Evolutionary conservation across 208 protist species (phyloP).

Genomic region (Histomonas meleagridis): DNA sequence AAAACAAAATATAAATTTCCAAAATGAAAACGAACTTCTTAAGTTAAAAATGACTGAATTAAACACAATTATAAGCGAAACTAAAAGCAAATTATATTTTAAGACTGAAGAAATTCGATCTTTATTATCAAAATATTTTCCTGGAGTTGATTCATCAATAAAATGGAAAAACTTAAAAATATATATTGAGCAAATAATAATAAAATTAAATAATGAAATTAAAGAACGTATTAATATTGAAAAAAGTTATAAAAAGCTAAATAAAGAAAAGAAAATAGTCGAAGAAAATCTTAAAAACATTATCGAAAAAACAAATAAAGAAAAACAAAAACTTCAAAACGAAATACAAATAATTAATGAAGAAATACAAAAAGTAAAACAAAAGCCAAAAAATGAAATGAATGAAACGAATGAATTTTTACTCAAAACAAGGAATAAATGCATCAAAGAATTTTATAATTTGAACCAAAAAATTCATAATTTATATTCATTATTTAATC

Average conservation of each 20-base stretch:
- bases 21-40: neutral
- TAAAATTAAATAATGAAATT: neutral
- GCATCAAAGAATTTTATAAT: no score
- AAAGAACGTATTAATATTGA: neutral
- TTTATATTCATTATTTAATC: no score
- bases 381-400: no score
- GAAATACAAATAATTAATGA: neutral
- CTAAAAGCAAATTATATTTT: neutral
- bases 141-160: neutral
- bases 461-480: no score
- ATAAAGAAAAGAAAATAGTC: neutral
- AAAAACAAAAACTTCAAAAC: neutral
- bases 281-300: neutral
- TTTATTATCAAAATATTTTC: neutral
- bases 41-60: neutral
- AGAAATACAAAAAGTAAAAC: neutral
- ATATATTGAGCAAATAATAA: neutral
- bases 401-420: no score
- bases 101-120: neutral
- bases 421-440: no score
- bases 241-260: neutral
- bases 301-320: neutral
- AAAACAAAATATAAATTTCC: neutral
- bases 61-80: neutral
- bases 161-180: neutral